Base-by-base conservation (phyloP, 768 basidiomycete genomes). In the Candolleomyces efflorescens region DNA sequence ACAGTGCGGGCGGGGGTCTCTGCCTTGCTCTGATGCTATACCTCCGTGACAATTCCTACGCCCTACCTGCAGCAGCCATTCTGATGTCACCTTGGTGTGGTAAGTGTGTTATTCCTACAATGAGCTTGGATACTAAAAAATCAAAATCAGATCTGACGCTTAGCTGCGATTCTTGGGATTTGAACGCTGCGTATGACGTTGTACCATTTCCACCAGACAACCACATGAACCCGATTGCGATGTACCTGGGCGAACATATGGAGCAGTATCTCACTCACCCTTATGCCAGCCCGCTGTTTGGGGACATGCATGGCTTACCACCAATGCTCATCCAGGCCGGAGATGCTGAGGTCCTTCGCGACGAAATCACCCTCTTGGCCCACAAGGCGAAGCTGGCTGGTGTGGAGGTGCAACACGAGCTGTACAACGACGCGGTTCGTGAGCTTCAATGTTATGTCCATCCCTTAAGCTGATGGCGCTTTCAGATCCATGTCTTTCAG, bases 131-230 rank as follows among this genome's bases (percentile, higher is more conserved):
- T 23, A 50, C 53, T 17, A 45, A 23, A 56, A 9, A 37, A n/a
- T n/a, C n/a, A 36, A 22, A 18, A 37, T 18, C 62, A 92, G 93
- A 96, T 70, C 73, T 99, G 60, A 98, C 97, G 0, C 92, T 97
- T 85, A 95, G 93, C 63, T 98, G 94, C 69, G 92, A 94, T 56
- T 96, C 94, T n/a, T 98, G 96, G 93, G 93, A 96, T 27, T 90
- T 89, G 56, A 98, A 98, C 69, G 85, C 89, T 24, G 73, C 79
- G n/a, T 94, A 79, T 69, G 93, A 94, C 69, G 85, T 95, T 46
- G 83, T 94, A 1, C 87, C 90, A 2, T 78, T 79, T 49, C 91
- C 91, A 4, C 76, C 81, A 39, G 86, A 86, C 58, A 91, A 93
- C 66, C 94, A 95, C 69, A 79, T 98, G 66, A 91, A 98, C 68